Evolutionary conservation across 495 filamentous ascomycete genomes (phyloP), one percentile per base, ranked within the genome.

Genomic region (Tuber brumale): DNA sequence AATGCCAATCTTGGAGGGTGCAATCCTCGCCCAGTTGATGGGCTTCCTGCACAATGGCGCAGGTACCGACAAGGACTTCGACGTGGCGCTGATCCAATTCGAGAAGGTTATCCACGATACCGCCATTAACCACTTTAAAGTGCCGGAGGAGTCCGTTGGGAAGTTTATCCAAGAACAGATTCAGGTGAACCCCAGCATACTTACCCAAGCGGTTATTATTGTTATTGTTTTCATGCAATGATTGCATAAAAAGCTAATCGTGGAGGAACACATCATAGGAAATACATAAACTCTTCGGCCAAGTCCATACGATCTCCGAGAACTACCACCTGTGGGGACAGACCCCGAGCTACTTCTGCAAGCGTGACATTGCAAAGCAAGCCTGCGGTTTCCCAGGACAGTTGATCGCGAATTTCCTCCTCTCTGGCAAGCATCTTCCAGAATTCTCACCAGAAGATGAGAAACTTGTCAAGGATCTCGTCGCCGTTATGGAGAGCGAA

Each of bases 401-500:
- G 6, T 19, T 66, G n/a, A 66, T 66, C 5, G 57, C 57, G 1
- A 16, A 6, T 35, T 66, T 66, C 27, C 57, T 66, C 27, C 57
- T 66, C 57, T 66, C 57, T 0, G 57, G 57, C 31, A 66, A 35
- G 57, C 57, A 35, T 6, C 14, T 66, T 31, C 57, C 27, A 0
- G 27, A 66, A 66, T 66, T 66, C 57, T 35, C 57, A 31, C 76
- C 76, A 12, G 16, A 31, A 2, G 46, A 45, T 18, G 77, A 80
- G 6, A 37, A 41, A 21, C 78, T 80, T 41, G 70, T 79, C 6
- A 19, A 37, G 8, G 41, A 71, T 46, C 75, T 80, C 70, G 35
- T 79, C 3, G 43, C 35, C 5, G 78, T 74, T 12, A 80, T 80
- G 77, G 44, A 61, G 19, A 70, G 79, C 48, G 46, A 76, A n/a